Evolutionary conservation across 345 rosid species (phyloP).

Genomic region (Salix exigua): DNA sequence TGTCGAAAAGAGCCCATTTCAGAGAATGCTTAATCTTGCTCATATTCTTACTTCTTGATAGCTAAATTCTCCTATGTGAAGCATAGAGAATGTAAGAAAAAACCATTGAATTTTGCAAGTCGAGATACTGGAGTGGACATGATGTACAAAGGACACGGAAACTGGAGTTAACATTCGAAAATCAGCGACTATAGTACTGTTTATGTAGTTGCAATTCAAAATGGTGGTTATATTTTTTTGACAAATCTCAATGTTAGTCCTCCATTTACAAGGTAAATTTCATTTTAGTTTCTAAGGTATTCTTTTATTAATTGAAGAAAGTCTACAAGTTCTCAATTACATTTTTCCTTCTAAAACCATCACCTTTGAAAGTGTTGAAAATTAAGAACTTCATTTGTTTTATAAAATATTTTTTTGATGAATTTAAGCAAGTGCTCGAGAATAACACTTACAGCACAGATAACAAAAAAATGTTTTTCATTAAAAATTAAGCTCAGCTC

Average conservation of each 20-base stretch:
- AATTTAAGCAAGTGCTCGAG: too few relatives aligned
- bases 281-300: background rate
- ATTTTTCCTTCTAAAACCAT: background rate
- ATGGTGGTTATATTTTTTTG: background rate
- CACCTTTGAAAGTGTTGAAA: background rate
- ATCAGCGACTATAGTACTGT: background rate
- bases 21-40: background rate
- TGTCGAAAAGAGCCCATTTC: constrained; percentile 17
- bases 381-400: too few relatives aligned
- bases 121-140: background rate
- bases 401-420: too few relatives aligned
- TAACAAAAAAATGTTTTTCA: background rate
- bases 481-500: background rate
- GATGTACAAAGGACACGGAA: background rate
- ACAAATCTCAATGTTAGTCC: background rate
- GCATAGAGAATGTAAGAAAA: background rate
- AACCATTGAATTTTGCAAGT: background rate
- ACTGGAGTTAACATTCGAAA: background rate
- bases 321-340: background rate
- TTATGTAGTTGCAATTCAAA: background rate
- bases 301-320: background rate
- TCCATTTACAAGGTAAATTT: background rate
- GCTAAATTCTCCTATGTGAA: background rate
- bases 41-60: background rate
- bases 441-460: too few relatives aligned